Evolutionary conservation across 352 stramenopile species (phyloP).

Genomic region (Albugo laibachii): DNA sequence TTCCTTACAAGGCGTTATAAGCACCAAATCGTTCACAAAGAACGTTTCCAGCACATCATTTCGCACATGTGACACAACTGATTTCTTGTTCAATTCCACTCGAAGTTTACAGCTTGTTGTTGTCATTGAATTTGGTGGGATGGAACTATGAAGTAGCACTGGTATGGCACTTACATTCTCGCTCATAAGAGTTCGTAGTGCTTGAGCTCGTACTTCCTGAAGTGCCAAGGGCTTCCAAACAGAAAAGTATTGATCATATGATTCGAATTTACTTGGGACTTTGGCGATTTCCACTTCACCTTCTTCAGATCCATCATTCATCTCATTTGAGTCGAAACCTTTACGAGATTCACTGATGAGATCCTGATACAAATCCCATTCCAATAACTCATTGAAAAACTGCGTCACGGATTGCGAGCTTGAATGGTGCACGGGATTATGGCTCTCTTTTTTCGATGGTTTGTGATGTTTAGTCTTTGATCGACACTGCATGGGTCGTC

Average conservation of each 20-base stretch:
- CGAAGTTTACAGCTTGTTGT: constrained; percentile 44
- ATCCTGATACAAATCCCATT: constrained; percentile 56
- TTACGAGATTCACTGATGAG: constrained; percentile 35
- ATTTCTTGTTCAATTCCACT: constrained; percentile 32
- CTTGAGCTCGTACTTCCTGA: constrained; percentile 77
- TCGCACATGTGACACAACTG: constrained; percentile 8
- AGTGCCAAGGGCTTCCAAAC: constrained; percentile 75
- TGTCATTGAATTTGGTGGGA: constrained; percentile 27
- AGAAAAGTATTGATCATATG: constrained; percentile 76
- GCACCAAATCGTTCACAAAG: constrained; percentile 60
- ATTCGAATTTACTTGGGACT: constrained; percentile 69
- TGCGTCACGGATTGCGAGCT: constrained; percentile 45
- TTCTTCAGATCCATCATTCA: constrained; percentile 43
- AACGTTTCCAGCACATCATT: constrained; percentile 22
- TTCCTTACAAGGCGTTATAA: constrained; percentile 21
- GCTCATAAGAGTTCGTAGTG: constrained; percentile 54
- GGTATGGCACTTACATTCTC: constrained; percentile 27
- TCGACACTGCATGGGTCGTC: constrained; percentile 40
- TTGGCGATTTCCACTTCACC: constrained; percentile 38
- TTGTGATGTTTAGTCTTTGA: neutral
- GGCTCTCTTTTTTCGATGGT: neutral
- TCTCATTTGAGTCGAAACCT: constrained; percentile 12
- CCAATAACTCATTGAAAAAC: constrained; percentile 70
- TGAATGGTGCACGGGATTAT: no score
- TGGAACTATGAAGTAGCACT: constrained; percentile 20